Evolutionary conservation across 768 basidiomycete species (phyloP).

Genomic region (Termitomyces sp.): DNA sequence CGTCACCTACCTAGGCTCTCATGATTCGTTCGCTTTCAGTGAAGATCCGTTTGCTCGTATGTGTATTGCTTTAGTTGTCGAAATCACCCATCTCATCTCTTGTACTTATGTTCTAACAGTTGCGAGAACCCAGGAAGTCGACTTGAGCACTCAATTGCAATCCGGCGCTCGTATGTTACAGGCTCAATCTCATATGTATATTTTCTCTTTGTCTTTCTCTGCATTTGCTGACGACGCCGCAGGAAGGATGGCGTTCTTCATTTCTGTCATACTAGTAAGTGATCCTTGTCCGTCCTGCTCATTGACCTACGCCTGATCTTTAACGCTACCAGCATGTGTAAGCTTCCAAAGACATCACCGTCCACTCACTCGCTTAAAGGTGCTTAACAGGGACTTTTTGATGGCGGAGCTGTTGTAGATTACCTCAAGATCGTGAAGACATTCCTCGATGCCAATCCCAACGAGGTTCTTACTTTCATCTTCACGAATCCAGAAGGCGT

Average conservation of each 20-base stretch:
- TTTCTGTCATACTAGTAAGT: slow-evolving; percentile 65
- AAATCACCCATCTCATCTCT: background rate
- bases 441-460: slow-evolving; percentile 59
- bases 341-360: slow-evolving; percentile 4
- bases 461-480: slow-evolving; percentile 62
- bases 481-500: slow-evolving; percentile 65
- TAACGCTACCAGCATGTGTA: slow-evolving; percentile 32
- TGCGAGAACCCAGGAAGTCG: slow-evolving; percentile 36
- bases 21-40: slow-evolving; percentile 57
- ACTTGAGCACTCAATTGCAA: slow-evolving; percentile 31
- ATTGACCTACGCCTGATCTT: background rate
- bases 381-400: slow-evolving; percentile 39
- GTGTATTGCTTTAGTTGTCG: slow-evolving; percentile 13
- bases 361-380: background rate
- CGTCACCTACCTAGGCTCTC: slow-evolving; percentile 48
- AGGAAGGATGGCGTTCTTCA: slow-evolving; percentile 42
- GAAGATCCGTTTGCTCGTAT: slow-evolving; percentile 43
- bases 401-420: slow-evolving; percentile 48
- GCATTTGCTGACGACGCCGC: background rate
- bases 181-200: slow-evolving; percentile 29
- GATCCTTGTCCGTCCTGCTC: too few relatives aligned
- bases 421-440: slow-evolving; percentile 54
- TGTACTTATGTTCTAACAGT: slow-evolving; percentile 26
- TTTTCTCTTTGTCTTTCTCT: background rate
- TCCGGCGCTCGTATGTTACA: slow-evolving; percentile 18